Evolutionary conservation across 305 asterid species (phyloP), one percentile per base, ranked within the genome.

Genomic region (Andrographis paniculata): DNA sequence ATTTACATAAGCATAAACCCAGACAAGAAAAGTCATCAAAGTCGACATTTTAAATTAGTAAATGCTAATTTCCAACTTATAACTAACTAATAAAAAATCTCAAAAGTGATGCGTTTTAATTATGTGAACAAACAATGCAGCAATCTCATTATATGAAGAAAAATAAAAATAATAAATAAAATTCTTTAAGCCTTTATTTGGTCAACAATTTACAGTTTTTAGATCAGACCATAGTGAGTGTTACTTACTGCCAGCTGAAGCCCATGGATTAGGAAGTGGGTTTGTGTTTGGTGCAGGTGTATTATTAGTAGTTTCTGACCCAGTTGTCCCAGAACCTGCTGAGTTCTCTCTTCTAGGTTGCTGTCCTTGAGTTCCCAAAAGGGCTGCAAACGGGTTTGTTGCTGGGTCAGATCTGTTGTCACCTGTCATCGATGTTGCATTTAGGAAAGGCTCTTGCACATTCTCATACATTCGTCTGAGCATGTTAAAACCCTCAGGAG

Each of bases 401-500:
- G 69, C 79, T 0, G 60, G 49, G 62, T 64, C 80, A 53, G 63
- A 50, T 5, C 64, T 59, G 3, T 66, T 47, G 13, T 67, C 65
- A 18, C 80, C 84, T 61, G 74, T 72, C 65, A 52, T 63, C 14
- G 80, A 64, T 6, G 93, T 66, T 31, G 88, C 93, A 52, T 82
- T 82, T 71, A 82, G 47, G 55, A 82, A 66, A 30, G 93, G 93
- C 50, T 82, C 88, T 61, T 82, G 88, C 49, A 82, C 93, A 63
- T 82, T 82, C 56, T 82, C 88, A 53, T 82, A 82, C 93, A 82
- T 82, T 53, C 93, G 82, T 42, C 93, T 76, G 36, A 82, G 88
- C 85, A 78, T 76, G 82, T 82, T 82, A 68, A 82, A 82, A 16
- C 93, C 93, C 70, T 78, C 93, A 0, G 93, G 93, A 66, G 93